Conservation (phyloP, 75 land plant species). For the Selaginella tamariscina region DNA sequence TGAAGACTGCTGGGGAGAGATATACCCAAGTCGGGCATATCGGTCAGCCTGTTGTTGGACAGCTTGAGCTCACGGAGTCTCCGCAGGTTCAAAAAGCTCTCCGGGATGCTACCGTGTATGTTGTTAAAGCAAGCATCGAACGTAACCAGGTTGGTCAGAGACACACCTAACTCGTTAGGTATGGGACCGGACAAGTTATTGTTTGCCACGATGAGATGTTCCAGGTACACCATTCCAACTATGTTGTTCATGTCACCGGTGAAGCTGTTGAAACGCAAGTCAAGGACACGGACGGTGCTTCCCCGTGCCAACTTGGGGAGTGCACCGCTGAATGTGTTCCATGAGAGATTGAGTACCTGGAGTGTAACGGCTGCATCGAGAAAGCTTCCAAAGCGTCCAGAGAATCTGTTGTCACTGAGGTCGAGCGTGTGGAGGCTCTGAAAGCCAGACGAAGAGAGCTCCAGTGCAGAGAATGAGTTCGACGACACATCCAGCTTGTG, state of each 20-base stretch:
- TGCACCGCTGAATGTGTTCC: neutral
- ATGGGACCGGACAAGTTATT: slow-evolving; percentile 12
- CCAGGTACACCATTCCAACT: neutral
- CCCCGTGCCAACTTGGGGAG: neutral
- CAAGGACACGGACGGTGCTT: neutral
- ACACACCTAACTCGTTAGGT: slow-evolving; percentile 8
- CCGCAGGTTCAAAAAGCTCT: neutral
- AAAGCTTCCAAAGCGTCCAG: neutral
- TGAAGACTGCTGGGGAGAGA: neutral
- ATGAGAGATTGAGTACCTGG: neutral
- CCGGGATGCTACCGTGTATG: neutral
- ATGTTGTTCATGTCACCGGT: neutral
- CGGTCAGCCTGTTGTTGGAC: neutral
- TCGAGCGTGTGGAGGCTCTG: neutral
- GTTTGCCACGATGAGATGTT: neutral
- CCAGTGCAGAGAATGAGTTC: neutral
- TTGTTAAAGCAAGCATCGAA: neutral
- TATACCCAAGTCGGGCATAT: neutral
- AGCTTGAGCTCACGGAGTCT: neutral
- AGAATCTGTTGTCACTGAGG: neutral
- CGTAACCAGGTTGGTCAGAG: neutral
- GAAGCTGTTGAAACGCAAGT: neutral
- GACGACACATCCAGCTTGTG: neutral
- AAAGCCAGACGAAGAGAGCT: neutral
- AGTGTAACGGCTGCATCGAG: neutral